Evolutionary conservation across 495 filamentous ascomycete genomes (phyloP), one percentile per base, ranked within the genome.

Genomic region (Tuber melanosporum): DNA sequence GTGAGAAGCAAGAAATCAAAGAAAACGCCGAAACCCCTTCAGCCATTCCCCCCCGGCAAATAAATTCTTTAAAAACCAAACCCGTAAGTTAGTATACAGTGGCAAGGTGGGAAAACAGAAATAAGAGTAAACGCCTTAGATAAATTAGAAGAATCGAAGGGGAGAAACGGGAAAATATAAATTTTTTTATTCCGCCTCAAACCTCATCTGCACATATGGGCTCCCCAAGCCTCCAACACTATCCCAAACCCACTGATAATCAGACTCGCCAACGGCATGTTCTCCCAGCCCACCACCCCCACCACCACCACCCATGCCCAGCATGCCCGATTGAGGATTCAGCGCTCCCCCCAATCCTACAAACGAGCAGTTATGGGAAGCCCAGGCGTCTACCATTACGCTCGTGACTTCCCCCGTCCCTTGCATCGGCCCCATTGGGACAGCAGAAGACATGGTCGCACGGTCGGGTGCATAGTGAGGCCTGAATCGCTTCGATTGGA

Each of bases 351-450:
- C 84, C 85, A 74, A 82, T 88, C 0, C 80, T 88, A 2, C 75
- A 75, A 46, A 82, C 82, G 45, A 84, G 85, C 76, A 72, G 66
- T 26, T 83, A 81, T 32, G 87, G 87, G 12, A 84, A 85, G 47
- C 76, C 80, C 14, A 77, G 78, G 83, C 42, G 86, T 89, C 83
- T 89, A 88, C 82, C 86, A 87, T 80, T 79, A 86, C 42, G 87
- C 86, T 43, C 26, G 81, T 88, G 12, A 86, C 88, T 0, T 78
- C 88, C 22, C 87, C 85, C 8, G 84, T 87, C 36, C 87, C 88
- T 7, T 88, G 88, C 79, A 88, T 89, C 73, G 87, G 88, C 1
- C 41, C 12, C 57, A 66, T 66, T 36, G 26, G 57, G 26, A 36
- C 12, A 10, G 57, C 12, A 3, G 57, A 32, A 32, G n/a, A 66